Evolutionary conservation across 1,284 basidiomycete species (phyloP), one percentile per base, ranked within the genome.

Genomic region (Apiotrichum gracile): DNA sequence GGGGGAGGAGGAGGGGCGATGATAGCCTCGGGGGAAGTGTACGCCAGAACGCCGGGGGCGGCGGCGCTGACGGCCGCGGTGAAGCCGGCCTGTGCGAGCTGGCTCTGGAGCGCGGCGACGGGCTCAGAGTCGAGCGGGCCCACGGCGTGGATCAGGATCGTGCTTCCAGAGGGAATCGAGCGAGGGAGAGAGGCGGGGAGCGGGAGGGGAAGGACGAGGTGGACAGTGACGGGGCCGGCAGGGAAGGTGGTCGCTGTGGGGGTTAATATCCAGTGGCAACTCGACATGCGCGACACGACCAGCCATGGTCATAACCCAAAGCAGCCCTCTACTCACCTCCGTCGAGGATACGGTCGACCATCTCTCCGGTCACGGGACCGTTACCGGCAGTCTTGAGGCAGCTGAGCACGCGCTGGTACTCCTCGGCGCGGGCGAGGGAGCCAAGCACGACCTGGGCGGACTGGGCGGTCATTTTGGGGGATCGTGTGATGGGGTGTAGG

Each of bases 281-380:
- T n/a, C n/a, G n/a, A n/a, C n/a, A n/a, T n/a, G n/a, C n/a, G n/a
- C n/a, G n/a, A n/a, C n/a, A n/a, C n/a, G n/a, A n/a, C n/a, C n/a
- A n/a, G n/a, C n/a, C n/a, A n/a, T n/a, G n/a, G n/a, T n/a, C n/a
- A n/a, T n/a, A n/a, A n/a, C n/a, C n/a, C 5, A 5, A 7, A n/a
- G 17, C 7, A 9, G 3, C 38, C n/a, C n/a, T n/a, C n/a, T n/a
- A 34, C 71, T 68, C 55, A 76, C 74, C 74, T 51, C 67, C 66
- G 54, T 74, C 71, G 33, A 76, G 55, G 4, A 76, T 53, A 27
- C 74, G 62, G 61, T 76, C 74, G 14, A 74, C 66, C 74, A 76
- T 76, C 55, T 76, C 74, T 14, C 67, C 72, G 35, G 66, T 60
- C 5, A 73, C 71, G 6, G 44, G 51, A 6, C 50, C 55, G 29